Evolutionary conservation across 352 stramenopile genomes (phyloP).

Genomic region (Globisporangium orthogonon): DNA sequence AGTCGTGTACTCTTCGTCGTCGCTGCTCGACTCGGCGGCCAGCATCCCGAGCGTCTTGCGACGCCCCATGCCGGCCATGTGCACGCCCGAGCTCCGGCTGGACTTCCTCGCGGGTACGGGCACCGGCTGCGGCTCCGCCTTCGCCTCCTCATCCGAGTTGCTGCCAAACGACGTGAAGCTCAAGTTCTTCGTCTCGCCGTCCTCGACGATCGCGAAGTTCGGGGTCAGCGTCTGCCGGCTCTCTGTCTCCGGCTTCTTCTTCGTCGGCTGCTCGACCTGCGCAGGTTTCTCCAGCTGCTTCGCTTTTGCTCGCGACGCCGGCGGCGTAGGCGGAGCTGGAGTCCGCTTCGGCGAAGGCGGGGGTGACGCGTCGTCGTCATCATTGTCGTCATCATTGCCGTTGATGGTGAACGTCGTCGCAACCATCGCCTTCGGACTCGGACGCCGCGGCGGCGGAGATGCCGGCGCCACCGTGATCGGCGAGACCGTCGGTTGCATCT

Average conservation of each 20-base stretch:
- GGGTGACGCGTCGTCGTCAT: constrained; percentile 10
- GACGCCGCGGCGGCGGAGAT: constrained; percentile 6
- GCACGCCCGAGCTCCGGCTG: constrained; percentile 28
- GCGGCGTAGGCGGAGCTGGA: constrained; percentile 19
- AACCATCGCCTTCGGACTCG: constrained; percentile 4
- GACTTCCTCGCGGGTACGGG: constrained; percentile 30
- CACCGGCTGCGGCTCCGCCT: constrained; percentile 58
- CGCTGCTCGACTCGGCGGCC: constrained; percentile 74
- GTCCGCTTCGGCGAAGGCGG: constrained; percentile 13
- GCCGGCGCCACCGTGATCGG: constrained; percentile 10
- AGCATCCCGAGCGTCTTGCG: constrained; percentile 68
- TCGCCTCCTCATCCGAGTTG: constrained; percentile 78
- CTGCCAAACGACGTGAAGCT: constrained; percentile 85
- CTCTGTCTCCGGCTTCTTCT: constrained; percentile 4
- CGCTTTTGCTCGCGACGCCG: constrained; percentile 6
- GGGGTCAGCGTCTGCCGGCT: constrained; percentile 29
- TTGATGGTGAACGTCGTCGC: constrained; percentile 4
- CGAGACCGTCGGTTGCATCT: constrained; percentile 5
- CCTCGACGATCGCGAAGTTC: constrained; percentile 69
- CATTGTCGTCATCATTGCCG: constrained; percentile 6
- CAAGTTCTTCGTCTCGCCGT: constrained; percentile 43
- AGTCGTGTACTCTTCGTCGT: constrained; percentile 46
- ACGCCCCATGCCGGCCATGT: constrained; percentile 53
- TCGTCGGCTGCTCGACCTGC: not conserved
- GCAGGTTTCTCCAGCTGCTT: constrained; percentile 2